Conservation (phyloP, 2,329 filamentous ascomycete genomes). For the Monosporascus sp. region DNA sequence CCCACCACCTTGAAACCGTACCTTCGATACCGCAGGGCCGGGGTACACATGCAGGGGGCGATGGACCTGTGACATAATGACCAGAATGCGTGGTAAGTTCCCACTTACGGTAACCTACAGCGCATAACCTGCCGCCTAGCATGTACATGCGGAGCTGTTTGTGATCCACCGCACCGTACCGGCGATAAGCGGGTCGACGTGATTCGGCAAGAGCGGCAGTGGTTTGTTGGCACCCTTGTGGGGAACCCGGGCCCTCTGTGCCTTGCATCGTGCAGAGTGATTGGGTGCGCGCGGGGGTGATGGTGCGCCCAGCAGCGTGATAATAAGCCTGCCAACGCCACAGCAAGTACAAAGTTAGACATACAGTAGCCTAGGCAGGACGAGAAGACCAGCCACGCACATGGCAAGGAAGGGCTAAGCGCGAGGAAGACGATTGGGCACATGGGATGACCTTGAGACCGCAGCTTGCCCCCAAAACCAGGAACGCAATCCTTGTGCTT, state of each 20-base stretch:
- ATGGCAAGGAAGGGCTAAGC: too few species aligned
- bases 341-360: too few species aligned
- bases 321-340: too few species aligned
- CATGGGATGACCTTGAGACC: too few species aligned
- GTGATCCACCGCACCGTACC: background rate
- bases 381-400: too few species aligned
- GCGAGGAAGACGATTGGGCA: too few species aligned
- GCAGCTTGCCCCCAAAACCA: background rate
- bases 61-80: background rate
- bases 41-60: background rate
- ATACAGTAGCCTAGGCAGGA: too few species aligned
- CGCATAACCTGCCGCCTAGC: too few species aligned
- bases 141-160: too few species aligned
- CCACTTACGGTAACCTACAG: background rate
- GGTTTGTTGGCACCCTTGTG: background rate
- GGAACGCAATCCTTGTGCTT: background rate
- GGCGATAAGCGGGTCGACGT: background rate
- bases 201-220: background rate
- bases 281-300: background rate
- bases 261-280: background rate
- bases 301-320: background rate
- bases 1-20: background rate
- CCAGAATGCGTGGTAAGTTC: background rate
- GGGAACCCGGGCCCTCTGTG: background rate
- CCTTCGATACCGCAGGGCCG: background rate